These are phyloP conservation scores for Malus hybrid DNA, from an alignment of 331 rosid species.

Conservation along the genomic window DNA sequence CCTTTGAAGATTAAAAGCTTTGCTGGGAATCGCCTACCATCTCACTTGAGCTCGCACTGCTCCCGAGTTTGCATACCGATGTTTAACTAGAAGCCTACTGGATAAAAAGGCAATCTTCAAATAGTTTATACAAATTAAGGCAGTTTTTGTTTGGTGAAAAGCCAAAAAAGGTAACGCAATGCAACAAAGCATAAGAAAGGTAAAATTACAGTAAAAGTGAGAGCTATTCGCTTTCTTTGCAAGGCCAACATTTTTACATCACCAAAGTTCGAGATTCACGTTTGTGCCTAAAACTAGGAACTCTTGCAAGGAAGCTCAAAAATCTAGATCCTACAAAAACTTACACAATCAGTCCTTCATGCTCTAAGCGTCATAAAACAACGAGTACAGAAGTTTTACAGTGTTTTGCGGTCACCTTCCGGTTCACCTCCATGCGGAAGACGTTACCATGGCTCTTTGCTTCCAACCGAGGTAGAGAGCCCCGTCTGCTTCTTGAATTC, in stretches of 20 bases:
- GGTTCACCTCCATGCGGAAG: conserved; percentile 71
- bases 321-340: conserved; percentile 12
- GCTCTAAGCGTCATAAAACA: conserved; percentile 14
- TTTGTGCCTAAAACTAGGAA: conserved; percentile 12
- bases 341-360: conserved; percentile 13
- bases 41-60: not conserved
- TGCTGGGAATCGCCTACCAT: not conserved
- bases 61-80: not conserved
- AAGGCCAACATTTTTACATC: conserved; percentile 35
- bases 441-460: conserved; percentile 49
- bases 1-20: too few species aligned
- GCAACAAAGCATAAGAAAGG: too few species aligned
- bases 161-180: not conserved
- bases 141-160: not conserved
- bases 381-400: conserved; percentile 15
- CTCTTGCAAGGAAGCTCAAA: not conserved
- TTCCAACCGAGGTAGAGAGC: conserved; percentile 73
- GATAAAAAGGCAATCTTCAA: too few species aligned
- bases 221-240: conserved; percentile 14
- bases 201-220: not conserved
- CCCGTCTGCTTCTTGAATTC: conserved; percentile 33
- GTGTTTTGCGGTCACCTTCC: conserved; percentile 3
- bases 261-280: conserved; percentile 13
- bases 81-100: too few species aligned
- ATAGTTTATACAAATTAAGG: not conserved